Conservation (phyloP, 2,329 filamentous ascomycete species). For the Venturia carpophila region DNA sequence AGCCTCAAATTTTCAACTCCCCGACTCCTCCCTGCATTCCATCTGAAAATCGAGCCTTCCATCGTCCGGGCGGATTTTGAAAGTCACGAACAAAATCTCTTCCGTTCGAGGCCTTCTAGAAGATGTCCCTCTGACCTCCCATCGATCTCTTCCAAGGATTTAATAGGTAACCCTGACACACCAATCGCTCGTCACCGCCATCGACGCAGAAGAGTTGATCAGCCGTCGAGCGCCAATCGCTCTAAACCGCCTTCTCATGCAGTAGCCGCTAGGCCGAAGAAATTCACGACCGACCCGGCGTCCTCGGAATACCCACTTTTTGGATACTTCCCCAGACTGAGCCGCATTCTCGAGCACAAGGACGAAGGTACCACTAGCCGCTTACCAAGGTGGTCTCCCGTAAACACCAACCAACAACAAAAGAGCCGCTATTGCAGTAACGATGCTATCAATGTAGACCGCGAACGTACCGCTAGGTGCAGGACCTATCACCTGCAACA, state of each 20-base stretch:
- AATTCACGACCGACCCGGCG: not conserved
- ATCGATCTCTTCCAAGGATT: not conserved
- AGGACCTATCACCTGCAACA: constrained; percentile 28
- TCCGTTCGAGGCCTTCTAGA: not conserved
- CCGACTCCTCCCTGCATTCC: constrained; percentile 2
- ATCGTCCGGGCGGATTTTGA: not conserved
- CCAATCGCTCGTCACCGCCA: constrained; percentile 1
- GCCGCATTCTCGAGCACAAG: constrained; percentile 35
- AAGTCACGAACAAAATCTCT: not conserved
- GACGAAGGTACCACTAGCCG: constrained; percentile 21
- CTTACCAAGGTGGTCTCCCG: constrained; percentile 18
- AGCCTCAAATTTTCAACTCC: not conserved
- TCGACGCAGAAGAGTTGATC: not conserved
- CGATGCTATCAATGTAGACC: constrained; percentile 7
- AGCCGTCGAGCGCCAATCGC: not conserved
- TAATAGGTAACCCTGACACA: not conserved
- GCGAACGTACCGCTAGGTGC: constrained; percentile 19
- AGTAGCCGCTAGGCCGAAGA: constrained; percentile 1
- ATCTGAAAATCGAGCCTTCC: not conserved
- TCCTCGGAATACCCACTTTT: not conserved
- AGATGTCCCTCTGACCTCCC: not conserved
- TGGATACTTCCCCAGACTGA: constrained; percentile 34
- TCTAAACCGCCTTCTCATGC: constrained; percentile 5
- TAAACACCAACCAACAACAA: constrained; percentile 22
- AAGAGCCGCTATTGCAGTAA: constrained; percentile 23